phyloP scores from a whole-genome alignment of 495 filamentous ascomycete species.

The Beverwykella pulmonaria region DNA sequence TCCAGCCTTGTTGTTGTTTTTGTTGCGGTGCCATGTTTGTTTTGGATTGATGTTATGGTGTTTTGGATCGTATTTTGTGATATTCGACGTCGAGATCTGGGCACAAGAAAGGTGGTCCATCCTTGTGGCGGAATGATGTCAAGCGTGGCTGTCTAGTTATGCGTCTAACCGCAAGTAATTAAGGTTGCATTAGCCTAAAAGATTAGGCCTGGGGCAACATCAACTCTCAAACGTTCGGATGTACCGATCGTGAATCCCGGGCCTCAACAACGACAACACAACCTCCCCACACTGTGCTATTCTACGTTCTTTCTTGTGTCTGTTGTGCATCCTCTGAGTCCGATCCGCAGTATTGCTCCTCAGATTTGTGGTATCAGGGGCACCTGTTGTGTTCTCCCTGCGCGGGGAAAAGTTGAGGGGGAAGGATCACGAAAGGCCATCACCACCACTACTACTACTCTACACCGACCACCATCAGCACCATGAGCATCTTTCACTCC shows the following conservation, averaged over 20 bases:
- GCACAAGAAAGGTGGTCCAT: neutral
- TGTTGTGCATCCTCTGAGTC: neutral
- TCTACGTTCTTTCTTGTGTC: neutral
- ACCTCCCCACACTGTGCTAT: neutral
- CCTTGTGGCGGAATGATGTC: conserved; percentile 11
- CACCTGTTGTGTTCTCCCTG: too few relatives aligned
- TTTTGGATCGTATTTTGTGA: neutral
- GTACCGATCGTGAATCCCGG: neutral
- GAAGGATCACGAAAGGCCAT: neutral
- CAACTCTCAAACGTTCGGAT: neutral
- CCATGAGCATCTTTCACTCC: conserved; percentile 8
- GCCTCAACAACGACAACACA: neutral
- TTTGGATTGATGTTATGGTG: conserved; percentile 1
- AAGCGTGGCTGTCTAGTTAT: neutral
- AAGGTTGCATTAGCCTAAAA: conserved; percentile 26
- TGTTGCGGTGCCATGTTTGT: neutral
- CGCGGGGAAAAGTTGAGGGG: neutral
- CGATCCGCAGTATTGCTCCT: neutral
- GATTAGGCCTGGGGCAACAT: neutral
- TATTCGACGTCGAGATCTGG: neutral
- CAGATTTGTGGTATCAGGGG: too few relatives aligned
- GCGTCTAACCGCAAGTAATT: neutral
- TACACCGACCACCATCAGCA: conserved; percentile 1
- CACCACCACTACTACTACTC: neutral
- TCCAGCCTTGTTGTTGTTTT: conserved; percentile 42